These are phyloP conservation scores for Pichia sp. DNA, from an alignment of 1,139 yeast species.

Conservation along the genomic window DNA sequence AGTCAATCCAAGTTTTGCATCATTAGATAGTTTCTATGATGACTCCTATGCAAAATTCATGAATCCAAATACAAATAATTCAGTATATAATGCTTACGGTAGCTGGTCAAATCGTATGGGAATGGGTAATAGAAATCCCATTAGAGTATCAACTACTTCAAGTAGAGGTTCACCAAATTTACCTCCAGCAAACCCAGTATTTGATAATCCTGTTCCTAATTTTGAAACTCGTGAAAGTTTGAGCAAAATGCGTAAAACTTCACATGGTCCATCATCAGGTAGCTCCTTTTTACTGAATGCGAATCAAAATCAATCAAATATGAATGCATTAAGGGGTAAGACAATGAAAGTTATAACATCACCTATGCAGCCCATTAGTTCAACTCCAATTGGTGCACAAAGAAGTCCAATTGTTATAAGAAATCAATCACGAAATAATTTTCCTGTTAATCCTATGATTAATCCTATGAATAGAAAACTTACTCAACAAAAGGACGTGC, in stretches of 20 bases:
- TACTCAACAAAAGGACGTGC: neutral
- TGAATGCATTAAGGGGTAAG: slow-evolving; percentile 9
- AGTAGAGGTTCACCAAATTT: slow-evolving; percentile 8
- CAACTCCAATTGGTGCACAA: neutral
- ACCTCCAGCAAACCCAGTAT: neutral
- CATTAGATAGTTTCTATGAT: slow-evolving; percentile 66
- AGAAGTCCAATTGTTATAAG: slow-evolving; percentile 2
- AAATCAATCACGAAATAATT: neutral
- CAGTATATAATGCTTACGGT: neutral
- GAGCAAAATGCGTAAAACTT: neutral
- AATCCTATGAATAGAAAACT: neutral
- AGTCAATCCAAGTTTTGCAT: slow-evolving; percentile 68
- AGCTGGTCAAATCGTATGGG: slow-evolving; percentile 4
- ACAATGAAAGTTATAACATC: slow-evolving; percentile 1
- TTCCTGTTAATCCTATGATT: slow-evolving; percentile 7
- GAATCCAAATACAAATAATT: neutral
- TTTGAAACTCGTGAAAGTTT: slow-evolving; percentile 3
- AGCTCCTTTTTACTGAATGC: neutral
- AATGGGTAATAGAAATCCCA: neutral
- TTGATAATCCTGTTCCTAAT: neutral
- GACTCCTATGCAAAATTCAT: slow-evolving; percentile 31
- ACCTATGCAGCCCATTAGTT: slow-evolving; percentile 1
- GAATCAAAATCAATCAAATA: neutral
- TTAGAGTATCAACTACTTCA: neutral
- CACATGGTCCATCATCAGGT: slow-evolving; percentile 6